Conservation (phyloP, 306 rosid species). For the Vachellia collinsii region DNA sequence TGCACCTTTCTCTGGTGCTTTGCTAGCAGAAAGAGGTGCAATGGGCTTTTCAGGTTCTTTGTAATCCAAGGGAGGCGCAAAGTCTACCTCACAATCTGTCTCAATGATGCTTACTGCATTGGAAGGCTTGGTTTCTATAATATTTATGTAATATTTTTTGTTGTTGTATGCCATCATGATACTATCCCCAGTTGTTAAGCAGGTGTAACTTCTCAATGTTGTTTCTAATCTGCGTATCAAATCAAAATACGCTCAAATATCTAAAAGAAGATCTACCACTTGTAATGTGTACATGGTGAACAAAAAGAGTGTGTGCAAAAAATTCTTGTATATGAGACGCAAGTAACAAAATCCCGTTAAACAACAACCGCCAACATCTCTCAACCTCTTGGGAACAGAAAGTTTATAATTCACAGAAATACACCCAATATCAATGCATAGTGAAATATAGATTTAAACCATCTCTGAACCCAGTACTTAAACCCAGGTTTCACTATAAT, state of each 20-base stretch:
- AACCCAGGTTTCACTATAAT: neutral
- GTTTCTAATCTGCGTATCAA: slow-evolving; percentile 61
- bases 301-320: neutral
- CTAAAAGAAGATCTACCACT: neutral
- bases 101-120: slow-evolving; percentile 70
- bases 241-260: neutral
- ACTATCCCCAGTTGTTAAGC: slow-evolving; percentile 68
- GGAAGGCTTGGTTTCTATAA: slow-evolving; percentile 68
- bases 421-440: no score
- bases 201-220: slow-evolving; percentile 66
- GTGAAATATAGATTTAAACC: no score
- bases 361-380: neutral
- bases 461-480: neutral
- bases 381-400: neutral
- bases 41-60: slow-evolving; percentile 61
- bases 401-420: neutral
- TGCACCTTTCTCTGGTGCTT: slow-evolving; percentile 54
- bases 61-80: slow-evolving; percentile 82
- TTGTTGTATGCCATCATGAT: slow-evolving; percentile 77
- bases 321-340: neutral
- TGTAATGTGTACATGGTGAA: neutral
- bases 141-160: slow-evolving; percentile 69
- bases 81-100: slow-evolving; percentile 91
- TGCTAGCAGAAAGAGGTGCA: slow-evolving; percentile 43
- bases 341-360: neutral